Base-by-base conservation (phyloP, 1,284 basidiomycete species). In the Phylloporus gajari region DNA sequence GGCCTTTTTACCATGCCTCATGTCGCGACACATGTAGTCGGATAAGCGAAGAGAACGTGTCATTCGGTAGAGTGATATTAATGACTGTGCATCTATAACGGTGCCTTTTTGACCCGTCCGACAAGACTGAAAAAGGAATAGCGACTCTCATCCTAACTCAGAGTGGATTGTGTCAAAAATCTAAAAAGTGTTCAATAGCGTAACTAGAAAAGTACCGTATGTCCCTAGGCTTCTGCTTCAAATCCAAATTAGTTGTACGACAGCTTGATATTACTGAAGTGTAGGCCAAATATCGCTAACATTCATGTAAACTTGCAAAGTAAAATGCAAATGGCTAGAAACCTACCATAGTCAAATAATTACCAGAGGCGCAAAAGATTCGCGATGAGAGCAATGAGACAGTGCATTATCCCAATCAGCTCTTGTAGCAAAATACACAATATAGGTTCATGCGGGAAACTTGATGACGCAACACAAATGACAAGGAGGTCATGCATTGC, bases 211-310 rank as follows among this genome's bases (percentile, higher is more conserved):
- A 60, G 91, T 87, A 61, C 93, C 91, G 74, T 94, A 95, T 76
- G 95, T 91, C 93, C 35, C 75, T 94, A 94, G 78, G 93, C 92
- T 81, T 94, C 93, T 0, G 93, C 92, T 77, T 95, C 94, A 87
- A 95, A 94, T 30, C 93, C 93, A 75, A 95, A 94, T 68, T 90
- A 89, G 74, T 95, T 95, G 81, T 95, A 95, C n/a, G 94, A 80
- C 9, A 94, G 83, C 93, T 94, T 70, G 51, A 27, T 27, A 71
- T 11, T 64, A 44, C 62, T 11, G 17, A 30, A 30, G 44, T 27
- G 42, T 25, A 48, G 23, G 35, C 12, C 23, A 38, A 35, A 38
- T 15, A 38, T 58, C 56, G 32, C 53, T 27, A 12, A 56, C 48
- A 56, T 17, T 32, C 59, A 35, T 59, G 56, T 59, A n/a, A 59